Evolutionary conservation across 2,329 filamentous ascomycete species (phyloP).

Genomic region (Neopestalotiopsis clavispora): DNA sequence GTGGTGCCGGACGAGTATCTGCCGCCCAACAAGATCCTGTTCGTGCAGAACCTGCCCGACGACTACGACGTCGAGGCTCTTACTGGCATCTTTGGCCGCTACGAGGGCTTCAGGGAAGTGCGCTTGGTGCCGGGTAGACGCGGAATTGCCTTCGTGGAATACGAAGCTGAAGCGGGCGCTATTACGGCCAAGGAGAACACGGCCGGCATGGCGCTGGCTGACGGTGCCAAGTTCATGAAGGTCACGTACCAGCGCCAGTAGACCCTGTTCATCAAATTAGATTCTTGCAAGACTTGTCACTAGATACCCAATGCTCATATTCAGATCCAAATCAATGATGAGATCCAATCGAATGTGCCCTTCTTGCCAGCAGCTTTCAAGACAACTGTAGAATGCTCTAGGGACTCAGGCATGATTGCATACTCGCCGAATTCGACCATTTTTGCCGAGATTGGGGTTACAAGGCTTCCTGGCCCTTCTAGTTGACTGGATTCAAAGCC

Average conservation of each 20-base stretch:
- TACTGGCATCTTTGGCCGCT: conserved; percentile 81
- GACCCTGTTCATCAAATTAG: background rate
- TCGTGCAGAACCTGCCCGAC: conserved; percentile 90
- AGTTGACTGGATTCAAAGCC: background rate
- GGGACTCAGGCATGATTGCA: too few relatives aligned
- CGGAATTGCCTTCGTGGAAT: conserved; percentile 96
- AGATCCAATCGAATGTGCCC: too few relatives aligned
- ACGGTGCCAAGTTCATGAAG: conserved; percentile 79
- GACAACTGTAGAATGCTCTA: too few relatives aligned
- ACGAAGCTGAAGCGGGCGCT: conserved; percentile 86
- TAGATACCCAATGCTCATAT: background rate
- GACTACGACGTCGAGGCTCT: conserved; percentile 83
- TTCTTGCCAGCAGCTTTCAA: too few relatives aligned
- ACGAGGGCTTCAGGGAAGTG: conserved; percentile 94
- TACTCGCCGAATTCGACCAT: too few relatives aligned
- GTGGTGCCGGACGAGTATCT: conserved; percentile 97
- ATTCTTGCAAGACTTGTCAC: background rate
- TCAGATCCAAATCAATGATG: background rate
- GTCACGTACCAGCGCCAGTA: conserved; percentile 96
- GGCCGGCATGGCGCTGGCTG: conserved; percentile 80
- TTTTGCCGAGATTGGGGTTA: too few relatives aligned
- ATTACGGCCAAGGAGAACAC: conserved; percentile 95
- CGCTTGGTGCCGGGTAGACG: conserved; percentile 83
- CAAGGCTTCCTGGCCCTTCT: too few relatives aligned
- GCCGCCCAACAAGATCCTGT: conserved; percentile 95